Conservation (phyloP, 768 basidiomycete species). For the Clathrus columnatus region DNA sequence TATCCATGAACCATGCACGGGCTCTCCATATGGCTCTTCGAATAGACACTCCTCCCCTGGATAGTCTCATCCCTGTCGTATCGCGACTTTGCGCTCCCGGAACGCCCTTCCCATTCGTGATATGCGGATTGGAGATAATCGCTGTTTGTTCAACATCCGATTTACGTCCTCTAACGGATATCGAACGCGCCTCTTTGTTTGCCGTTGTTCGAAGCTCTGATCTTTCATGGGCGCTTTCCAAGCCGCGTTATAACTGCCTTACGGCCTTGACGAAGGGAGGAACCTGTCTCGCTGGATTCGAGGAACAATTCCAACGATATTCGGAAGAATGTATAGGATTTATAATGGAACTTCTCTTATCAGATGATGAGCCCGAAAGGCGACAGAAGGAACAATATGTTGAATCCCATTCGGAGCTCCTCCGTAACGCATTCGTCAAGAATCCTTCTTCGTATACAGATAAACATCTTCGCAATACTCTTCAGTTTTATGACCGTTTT, state of each 20-base stretch:
- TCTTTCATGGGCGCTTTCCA: slow-evolving; percentile 53
- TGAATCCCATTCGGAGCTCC: slow-evolving; percentile 49
- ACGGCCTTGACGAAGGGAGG: slow-evolving; percentile 55
- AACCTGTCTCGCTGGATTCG: slow-evolving; percentile 54
- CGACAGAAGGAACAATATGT: slow-evolving; percentile 58
- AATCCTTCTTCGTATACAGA: slow-evolving; percentile 55
- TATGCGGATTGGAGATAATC: slow-evolving; percentile 64
- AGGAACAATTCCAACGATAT: slow-evolving; percentile 43
- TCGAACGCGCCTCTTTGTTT: slow-evolving; percentile 54
- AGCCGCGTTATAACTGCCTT: slow-evolving; percentile 59
- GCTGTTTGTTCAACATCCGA: slow-evolving; percentile 57
- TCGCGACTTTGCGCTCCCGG: slow-evolving; percentile 47
- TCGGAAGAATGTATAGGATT: slow-evolving; percentile 59
- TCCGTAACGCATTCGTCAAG: slow-evolving; percentile 41
- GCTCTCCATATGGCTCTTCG: slow-evolving; percentile 44
- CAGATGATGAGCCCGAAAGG: slow-evolving; percentile 30
- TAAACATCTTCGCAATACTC: slow-evolving; percentile 43
- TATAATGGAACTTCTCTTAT: slow-evolving; percentile 45
- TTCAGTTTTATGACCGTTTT: slow-evolving; percentile 51
- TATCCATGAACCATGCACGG: slow-evolving; percentile 57
- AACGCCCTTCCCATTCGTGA: slow-evolving; percentile 49
- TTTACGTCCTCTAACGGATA: slow-evolving; percentile 18
- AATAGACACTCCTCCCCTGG: slow-evolving; percentile 42
- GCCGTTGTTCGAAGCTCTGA: slow-evolving; percentile 46
- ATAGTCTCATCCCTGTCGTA: slow-evolving; percentile 51